Evolutionary conservation across 2,329 filamentous ascomycete genomes (phyloP).

Genomic region (Elsinoe perseae): DNA sequence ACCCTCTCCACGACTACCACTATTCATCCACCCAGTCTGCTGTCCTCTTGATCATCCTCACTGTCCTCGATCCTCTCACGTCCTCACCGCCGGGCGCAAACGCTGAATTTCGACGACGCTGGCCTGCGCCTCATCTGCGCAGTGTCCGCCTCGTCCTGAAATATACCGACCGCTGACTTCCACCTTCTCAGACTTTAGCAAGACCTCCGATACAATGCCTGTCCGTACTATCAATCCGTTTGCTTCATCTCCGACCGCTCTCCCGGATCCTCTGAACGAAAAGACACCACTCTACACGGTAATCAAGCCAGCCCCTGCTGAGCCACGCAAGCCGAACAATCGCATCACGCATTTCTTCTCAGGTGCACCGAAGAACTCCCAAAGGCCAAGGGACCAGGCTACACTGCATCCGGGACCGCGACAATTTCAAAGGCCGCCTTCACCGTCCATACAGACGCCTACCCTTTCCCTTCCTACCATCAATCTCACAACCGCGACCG

Average conservation of each 20-base stretch:
- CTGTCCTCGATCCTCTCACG: not conserved
- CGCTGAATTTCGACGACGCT: conserved; percentile 7
- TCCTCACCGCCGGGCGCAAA: not conserved
- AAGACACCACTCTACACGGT: conserved; percentile 40
- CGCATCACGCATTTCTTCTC: conserved; percentile 25
- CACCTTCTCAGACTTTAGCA: not conserved
- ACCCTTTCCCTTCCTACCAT: conserved; percentile 80
- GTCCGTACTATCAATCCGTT: conserved; percentile 54
- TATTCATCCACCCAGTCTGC: conserved; percentile 10
- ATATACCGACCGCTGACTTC: not conserved
- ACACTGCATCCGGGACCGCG: conserved; percentile 35
- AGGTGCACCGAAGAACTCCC: conserved; percentile 23
- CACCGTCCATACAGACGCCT: conserved; percentile 60
- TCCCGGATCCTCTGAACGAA: conserved; percentile 45
- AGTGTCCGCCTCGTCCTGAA: conserved; percentile 5
- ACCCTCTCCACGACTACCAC: not conserved
- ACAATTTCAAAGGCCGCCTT: conserved; percentile 51
- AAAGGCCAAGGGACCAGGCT: conserved; percentile 33
- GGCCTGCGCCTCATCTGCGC: conserved; percentile 9
- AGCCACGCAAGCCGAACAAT: conserved; percentile 21
- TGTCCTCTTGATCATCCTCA: not conserved
- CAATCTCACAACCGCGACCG: conserved; percentile 78
- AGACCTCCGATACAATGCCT: conserved; percentile 42
- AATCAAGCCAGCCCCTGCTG: conserved; percentile 10
- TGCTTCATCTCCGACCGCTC: conserved; percentile 42